Evolutionary conservation across 768 basidiomycete species (phyloP), one percentile per base, ranked within the genome.

Genomic region (Leucocoprinus birnbaumii): DNA sequence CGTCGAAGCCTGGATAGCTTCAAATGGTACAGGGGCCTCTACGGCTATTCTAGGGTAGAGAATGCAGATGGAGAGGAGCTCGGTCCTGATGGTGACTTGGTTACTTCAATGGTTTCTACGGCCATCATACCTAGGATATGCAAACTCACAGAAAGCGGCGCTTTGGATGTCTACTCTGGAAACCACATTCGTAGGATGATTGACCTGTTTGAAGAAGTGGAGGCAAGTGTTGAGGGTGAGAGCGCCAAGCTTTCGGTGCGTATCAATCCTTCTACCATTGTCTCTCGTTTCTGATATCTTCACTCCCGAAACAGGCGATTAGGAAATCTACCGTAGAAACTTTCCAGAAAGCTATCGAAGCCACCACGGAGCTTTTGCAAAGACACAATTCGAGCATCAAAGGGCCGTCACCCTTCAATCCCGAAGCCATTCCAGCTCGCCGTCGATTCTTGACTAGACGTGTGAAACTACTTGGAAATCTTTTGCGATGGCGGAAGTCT

Each of bases 41-140:
- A 94, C 63, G 78, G 81, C 25, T 97, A 95, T 66, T 92, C 87
- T 9, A 78, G 80, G 11, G 83, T 82, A 3, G 68, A 67, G 21
- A 72, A 69, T 19, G 69, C 65, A 24, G 73, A 63, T 31, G 57
- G 40, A 41, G 58, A 71, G 16, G 83, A 85, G 51, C 68, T 91
- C 19, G 89, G 91, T 1, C 83, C 89, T 0, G 92, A 94, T 57
- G 93, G 90, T 8, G 94, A 97, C 63, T 74, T 97, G 21, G 88
- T 94, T 31, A 83, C 90, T 11, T 85, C 89, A 0, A 93, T 95
- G 86, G 80, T 95, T 16, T 85, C 89, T n/a, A 90, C 89, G 0
- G 84, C 86, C 0, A 74, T 95, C 41, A 82, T 89, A 35, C 92
- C 94, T 8, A 76, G 86, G 46, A 63, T 97, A 8, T 81, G 79